A percentile compares a stretch with the other conserved stretches of the same genome.
Conservation (phyloP, 1,284 basidiomycete species). For the Xerocomus minutiporus region DNA sequence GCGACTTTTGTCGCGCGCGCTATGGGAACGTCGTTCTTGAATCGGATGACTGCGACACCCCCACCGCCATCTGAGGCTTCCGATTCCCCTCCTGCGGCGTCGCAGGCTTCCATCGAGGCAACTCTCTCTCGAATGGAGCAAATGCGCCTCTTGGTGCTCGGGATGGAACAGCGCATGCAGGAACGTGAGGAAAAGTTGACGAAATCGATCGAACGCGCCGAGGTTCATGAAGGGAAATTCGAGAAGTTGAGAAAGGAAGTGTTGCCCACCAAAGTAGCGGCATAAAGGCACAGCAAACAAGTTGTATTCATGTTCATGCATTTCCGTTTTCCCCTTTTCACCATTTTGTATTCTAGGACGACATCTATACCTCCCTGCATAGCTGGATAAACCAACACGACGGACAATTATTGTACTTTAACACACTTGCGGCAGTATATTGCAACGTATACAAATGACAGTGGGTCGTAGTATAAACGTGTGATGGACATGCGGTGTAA, state of each 20-base stretch:
- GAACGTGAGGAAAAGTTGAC: slow-evolving; percentile 57
- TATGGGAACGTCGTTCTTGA: slow-evolving; percentile 24
- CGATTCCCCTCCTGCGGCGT: slow-evolving; percentile 12
- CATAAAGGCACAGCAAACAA: slow-evolving; percentile 2
- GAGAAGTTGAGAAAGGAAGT: slow-evolving; percentile 24
- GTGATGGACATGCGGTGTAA: slow-evolving; percentile 22
- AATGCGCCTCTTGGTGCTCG: slow-evolving; percentile 62
- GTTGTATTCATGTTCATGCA: slow-evolving; percentile 11
- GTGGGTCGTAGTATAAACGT: slow-evolving; percentile 27
- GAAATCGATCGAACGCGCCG: slow-evolving; percentile 58
- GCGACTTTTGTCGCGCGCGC: slow-evolving; percentile 27
- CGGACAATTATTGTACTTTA: slow-evolving; percentile 4
- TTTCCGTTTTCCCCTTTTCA: slow-evolving; percentile 8
- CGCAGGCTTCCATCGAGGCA: slow-evolving; percentile 23
- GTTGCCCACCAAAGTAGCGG: slow-evolving; percentile 15
- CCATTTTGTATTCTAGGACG: slow-evolving; percentile 22
- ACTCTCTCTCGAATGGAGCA: slow-evolving; percentile 62
- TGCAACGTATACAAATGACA: slow-evolving; percentile 31
- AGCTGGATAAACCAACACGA: slow-evolving; percentile 1
- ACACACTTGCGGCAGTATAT: slow-evolving; percentile 27
- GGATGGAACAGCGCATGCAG: slow-evolving; percentile 72
- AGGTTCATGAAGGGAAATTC: slow-evolving; percentile 47
- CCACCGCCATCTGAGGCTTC: slow-evolving; percentile 15
- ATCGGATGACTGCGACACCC: slow-evolving; percentile 12
- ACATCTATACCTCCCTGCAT: slow-evolving; percentile 13